Evolutionary conservation across 192 early-diverging fungal species (phyloP), one percentile per base, ranked within the genome.

Genomic region (Rhizophagus clarus): DNA sequence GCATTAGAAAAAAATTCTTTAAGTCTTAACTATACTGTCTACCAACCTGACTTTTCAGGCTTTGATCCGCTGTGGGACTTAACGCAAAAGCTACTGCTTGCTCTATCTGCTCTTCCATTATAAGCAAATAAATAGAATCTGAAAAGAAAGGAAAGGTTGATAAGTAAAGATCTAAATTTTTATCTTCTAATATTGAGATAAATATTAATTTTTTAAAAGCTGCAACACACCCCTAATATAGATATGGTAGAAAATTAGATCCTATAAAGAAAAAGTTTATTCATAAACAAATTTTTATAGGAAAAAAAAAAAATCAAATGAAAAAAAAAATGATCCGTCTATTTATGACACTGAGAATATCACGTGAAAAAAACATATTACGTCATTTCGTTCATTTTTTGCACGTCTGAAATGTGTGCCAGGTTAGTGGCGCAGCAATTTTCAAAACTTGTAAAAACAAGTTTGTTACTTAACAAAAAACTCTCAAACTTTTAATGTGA

Each of bases 1-100:
- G 32, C 8, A 34, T 10, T 12, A 71, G 17, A 64, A 2, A 20
- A 81, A n/a, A 22, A 4, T 66, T 37, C 10, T 49, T 68, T 42
- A 15, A 29, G 29, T 26, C 8, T 56, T 8, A 49, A 42, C 28
- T 45, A 45, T 45, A 45, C 42, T 45, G 42, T 45, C 42, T 56
- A 82, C 86, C 81, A 90, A 93, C 93, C 91, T 96, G 94, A 51
- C 87, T 80, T 84, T 94, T 92, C 72, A 95, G 74, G 47, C 85
- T 86, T 29, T 87, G 88, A 80, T 93, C 89, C 20, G 89, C 90
- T 34, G 84, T 81, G 22, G 94, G 94, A 85, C 93, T 92, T 34
- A 95, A 86, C 32, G 95, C 94, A 81, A 87, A 92, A 76, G 89
- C 88, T 74, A 95, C 93, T 24, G 93, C 93, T 84, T 95, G 87